Base-by-base conservation (phyloP, 106 monocot genomes). In the Dioscorea zingiberensis region DNA sequence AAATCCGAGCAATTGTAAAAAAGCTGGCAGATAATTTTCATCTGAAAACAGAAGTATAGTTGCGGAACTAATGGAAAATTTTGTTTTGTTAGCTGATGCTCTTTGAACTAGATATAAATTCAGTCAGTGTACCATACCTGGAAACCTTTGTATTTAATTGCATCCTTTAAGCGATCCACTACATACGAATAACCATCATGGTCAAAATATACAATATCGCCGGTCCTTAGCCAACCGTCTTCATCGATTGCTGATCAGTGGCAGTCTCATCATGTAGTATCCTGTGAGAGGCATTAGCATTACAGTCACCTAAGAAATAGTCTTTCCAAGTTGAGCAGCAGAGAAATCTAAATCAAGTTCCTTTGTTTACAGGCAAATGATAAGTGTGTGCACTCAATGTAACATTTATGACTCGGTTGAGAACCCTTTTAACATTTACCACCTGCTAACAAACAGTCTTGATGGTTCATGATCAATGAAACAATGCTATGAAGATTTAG, bases 61-160 rank as follows among this genome's bases (percentile, higher is more conserved):
- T 10, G 21, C 3, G n/a, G 2, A 58, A 55, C 21, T 27, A n/a
- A 69, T 45, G 0, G 64, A 47, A 27, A 29, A 56, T 23, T 64
- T 44, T 28, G 13, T 26, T 17, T n/a, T 45, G 0, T 7, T 18
- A 48, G 1, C 15, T 22, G 5, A 23, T 26, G n/a, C n/a, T n/a
- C n/a, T 19, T 7, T 26, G 11, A 3, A 18, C 15, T 14, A 17
- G 25, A 15, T 29, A 25, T 3, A 7, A 26, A 14, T 59, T 26
- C 0, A 59, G 10, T 17, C 27, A 62, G 15, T 21, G 5, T 4
- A 63, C 32, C 2, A 5, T 65, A 93, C 93, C 88, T 88, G 93
- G 78, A 78, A 93, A 14, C 88, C 93, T 44, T 93, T 93, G 78
- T 88, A 93, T 53, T 93, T 93, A 22, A 93, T 93, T 21, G 72